Base-by-base conservation (phyloP, 106 monocot genomes). In the Platanthera zijinensis region DNA sequence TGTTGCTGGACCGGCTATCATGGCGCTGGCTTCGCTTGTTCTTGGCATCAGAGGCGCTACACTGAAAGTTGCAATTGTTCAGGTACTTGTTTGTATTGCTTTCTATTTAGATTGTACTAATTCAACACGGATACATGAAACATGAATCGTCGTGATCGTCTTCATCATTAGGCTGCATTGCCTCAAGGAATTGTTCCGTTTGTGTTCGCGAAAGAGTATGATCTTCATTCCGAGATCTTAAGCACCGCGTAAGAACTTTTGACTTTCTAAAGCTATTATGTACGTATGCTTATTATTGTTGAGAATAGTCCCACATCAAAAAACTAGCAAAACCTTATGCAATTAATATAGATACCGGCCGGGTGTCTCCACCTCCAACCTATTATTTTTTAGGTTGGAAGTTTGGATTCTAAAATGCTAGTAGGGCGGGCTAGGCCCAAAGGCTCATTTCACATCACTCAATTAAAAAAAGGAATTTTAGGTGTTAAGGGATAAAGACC, bases 171-270 rank as follows among this genome's bases (percentile, higher is more conserved):
- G 78, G 87, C 87, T 17, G 81, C 87, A 39, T 67, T 87, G 71
- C 87, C 87, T 19, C 87, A 81, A 48, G 87, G 83, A 46, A 83
- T 87, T 19, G 87, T 84, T 9, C 84, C 87, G 8, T 87, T 87
- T 59, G 87, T 87, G 64, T 87, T 87, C 17, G 84, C 87, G 7
- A 87, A 81, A 76, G 87, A 87, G 30, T 87, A 87, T 76, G 79
- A 84, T 53, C 72, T 84, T 77, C 84, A 84, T 67, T 81, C 87
- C 6, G 83, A 78, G 18, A 51, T 75, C 5, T 25, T 80, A 1
- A 80, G 80, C 80, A 80, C 80, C 12, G 75, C 75, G 74, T 80
- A 80, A 80, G 75, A 46, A 21, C 18, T 59, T 57, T n/a, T 0
- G n/a, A 59, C 21, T 59, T 1, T 59, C 13, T 52, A 11, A 52